These are phyloP conservation scores for Haplosporangium gracile DNA, from an alignment of 192 early-diverging fungal species.

Conservation along the genomic window DNA sequence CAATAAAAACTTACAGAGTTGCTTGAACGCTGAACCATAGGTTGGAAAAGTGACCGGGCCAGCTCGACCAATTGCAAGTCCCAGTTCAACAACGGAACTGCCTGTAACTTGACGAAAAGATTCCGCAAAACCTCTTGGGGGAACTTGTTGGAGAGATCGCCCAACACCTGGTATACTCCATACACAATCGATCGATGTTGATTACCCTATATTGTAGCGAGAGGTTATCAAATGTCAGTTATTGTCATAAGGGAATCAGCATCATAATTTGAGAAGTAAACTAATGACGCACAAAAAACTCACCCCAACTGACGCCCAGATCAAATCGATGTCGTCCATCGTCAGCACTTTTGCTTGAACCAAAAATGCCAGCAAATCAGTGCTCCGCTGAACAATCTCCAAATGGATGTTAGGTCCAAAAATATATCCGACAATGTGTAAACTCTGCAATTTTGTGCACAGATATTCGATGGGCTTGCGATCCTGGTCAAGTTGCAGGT, in stretches of 20 bases:
- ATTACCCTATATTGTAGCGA: slow-evolving; percentile 41
- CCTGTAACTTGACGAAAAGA: slow-evolving; percentile 57
- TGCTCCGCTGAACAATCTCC: slow-evolving; percentile 62
- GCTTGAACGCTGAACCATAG: slow-evolving; percentile 51
- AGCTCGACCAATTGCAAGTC: slow-evolving; percentile 49
- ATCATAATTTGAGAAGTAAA: neutral
- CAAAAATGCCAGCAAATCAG: slow-evolving; percentile 60
- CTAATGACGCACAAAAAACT: neutral
- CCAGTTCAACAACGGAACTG: slow-evolving; percentile 47
- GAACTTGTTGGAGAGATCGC: slow-evolving; percentile 51
- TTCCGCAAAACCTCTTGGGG: slow-evolving; percentile 46
- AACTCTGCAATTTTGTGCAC: slow-evolving; percentile 45
- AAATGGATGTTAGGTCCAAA: slow-evolving; percentile 64
- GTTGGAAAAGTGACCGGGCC: slow-evolving; percentile 35
- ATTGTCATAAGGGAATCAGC: neutral
- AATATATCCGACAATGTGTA: slow-evolving; percentile 59
- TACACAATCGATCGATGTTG: slow-evolving; percentile 63
- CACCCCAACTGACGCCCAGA: slow-evolving; percentile 60
- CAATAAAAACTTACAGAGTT: slow-evolving; percentile 24
- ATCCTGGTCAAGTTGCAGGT: slow-evolving; percentile 36
- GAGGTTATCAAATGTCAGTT: neutral
- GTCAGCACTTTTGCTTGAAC: slow-evolving; percentile 54
- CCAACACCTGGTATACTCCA: slow-evolving; percentile 62
- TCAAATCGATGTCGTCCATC: slow-evolving; percentile 54
- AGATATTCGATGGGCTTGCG: slow-evolving; percentile 54